Base-by-base conservation (phyloP, 768 basidiomycete species). In the Bullera alba region DNA sequence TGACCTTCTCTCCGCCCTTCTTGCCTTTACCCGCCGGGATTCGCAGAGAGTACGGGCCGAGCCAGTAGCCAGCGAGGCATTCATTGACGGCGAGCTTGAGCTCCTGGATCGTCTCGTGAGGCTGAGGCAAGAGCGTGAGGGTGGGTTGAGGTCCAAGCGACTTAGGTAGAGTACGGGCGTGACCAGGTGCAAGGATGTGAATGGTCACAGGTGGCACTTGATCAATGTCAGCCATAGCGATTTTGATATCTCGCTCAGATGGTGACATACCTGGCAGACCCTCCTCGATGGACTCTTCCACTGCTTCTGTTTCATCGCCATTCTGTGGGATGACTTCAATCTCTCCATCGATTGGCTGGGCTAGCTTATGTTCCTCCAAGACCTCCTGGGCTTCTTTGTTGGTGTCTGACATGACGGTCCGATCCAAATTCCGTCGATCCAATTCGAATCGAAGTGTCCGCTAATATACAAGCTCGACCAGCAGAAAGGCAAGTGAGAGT, bases 21-120 rank as follows among this genome's bases (percentile, higher is more conserved):
- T 59, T 35, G 29, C 35, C 56, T 42, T 51, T 46, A 48, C 17
- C 19, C 21, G 29, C 57, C 0, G 63, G 67, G 25, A 66, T 52
- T 43, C 70, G 48, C 35, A 75, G 62, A 5, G 74, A 75, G 54
- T 74, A 75, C 1, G 75, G 70, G 4, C 75, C 75, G 38, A 76
- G 65, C 74, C 75, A 76, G 62, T 75, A 76, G 0, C 74, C 74
- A 19, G 73, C 74, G 3, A 72, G 61, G 46, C 67, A 72, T 37
- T 76, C 75, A 45, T 70, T 67, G 46, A 76, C 56, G 17, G 64
- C 60, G 7, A 69, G 54, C 42, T 72, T 72, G 48, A 76, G 61
- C 54, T 73, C 71, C 46, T 73, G 71, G 26, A 73, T 58, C 5
- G 66, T 70, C 57, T 74, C 73, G 46, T 57, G 56, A 8, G 69